Evolutionary conservation across 345 rosid species (phyloP).

Genomic region (Moringa oleifera): DNA sequence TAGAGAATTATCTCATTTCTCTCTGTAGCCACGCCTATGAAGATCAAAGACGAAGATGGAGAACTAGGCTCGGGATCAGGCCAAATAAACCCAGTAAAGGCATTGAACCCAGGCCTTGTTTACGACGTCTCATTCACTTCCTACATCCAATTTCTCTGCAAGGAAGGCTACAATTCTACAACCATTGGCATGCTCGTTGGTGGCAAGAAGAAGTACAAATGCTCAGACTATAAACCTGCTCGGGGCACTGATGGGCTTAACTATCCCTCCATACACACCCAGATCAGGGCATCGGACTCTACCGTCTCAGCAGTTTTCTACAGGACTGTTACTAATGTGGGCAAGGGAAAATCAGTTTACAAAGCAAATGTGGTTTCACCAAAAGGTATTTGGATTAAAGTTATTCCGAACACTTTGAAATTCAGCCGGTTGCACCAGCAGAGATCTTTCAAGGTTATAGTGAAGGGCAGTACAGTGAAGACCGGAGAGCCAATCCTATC

Average conservation of each 20-base stretch:
- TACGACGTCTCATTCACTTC: slow-evolving; percentile 44
- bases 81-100: slow-evolving; percentile 65
- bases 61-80: slow-evolving; percentile 73
- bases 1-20: slow-evolving; percentile 10
- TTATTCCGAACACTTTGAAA: slow-evolving; percentile 41
- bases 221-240: slow-evolving; percentile 42
- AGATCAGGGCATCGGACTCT: slow-evolving; percentile 19
- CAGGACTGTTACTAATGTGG: slow-evolving; percentile 62
- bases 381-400: slow-evolving; percentile 36
- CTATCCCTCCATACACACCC: slow-evolving; percentile 78
- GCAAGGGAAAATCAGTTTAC: slow-evolving; percentile 34
- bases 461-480: slow-evolving; percentile 35
- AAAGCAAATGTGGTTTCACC: slow-evolving; percentile 48
- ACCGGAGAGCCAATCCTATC: slow-evolving; percentile 27
- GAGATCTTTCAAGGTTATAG: slow-evolving; percentile 43
- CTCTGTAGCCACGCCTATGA: slow-evolving; percentile 72
- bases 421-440: slow-evolving; percentile 32
- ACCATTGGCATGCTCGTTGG: slow-evolving; percentile 46
- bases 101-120: slow-evolving; percentile 68
- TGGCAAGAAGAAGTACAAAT: slow-evolving; percentile 32
- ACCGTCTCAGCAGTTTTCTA: slow-evolving; percentile 44
- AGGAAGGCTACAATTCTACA: slow-evolving; percentile 65
- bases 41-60: slow-evolving; percentile 31
- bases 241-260: slow-evolving; percentile 72
- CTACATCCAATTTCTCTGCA: slow-evolving; percentile 68